A percentile compares a stretch with the other conserved stretches of the same genome.
Conservation (phyloP, 257 asterid genomes). For the Solanum pennellii region DNA sequence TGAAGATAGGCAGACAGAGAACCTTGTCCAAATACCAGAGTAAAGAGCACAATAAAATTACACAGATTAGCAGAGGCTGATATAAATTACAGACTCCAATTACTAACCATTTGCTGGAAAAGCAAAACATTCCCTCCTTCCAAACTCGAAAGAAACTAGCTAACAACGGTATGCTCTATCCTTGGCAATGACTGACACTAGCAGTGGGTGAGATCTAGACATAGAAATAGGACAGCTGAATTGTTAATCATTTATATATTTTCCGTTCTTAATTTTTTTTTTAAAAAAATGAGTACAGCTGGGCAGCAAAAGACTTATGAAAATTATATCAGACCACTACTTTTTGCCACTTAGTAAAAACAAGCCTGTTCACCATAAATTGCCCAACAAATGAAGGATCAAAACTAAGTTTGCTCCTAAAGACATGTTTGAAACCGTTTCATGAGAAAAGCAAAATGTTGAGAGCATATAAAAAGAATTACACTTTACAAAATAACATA, state of each 20-base stretch:
- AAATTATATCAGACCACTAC: neutral
- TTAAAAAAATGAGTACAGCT: neutral
- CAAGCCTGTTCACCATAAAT: neutral
- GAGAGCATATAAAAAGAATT: neutral
- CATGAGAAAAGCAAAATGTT: neutral
- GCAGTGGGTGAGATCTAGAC: neutral
- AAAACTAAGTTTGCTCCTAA: neutral
- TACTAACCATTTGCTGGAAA: neutral
- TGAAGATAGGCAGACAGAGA: neutral
- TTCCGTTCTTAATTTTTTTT: neutral
- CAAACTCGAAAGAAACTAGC: neutral
- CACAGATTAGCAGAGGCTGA: neutral
- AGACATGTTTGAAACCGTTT: neutral
- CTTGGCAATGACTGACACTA: neutral
- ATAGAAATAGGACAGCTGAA: neutral
- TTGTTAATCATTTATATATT: neutral
- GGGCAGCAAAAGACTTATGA: neutral
- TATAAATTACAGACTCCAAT: neutral
- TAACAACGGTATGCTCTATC: neutral
- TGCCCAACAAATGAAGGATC: neutral
- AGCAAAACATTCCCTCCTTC: neutral
- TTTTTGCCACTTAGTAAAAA: neutral
- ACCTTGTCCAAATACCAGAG: neutral
- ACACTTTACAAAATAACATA: constrained; percentile 8
- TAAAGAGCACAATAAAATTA: neutral